phyloP scores from a whole-genome alignment of 1,284 basidiomycete genomes.

The Cryptococcus neoformans region DNA sequence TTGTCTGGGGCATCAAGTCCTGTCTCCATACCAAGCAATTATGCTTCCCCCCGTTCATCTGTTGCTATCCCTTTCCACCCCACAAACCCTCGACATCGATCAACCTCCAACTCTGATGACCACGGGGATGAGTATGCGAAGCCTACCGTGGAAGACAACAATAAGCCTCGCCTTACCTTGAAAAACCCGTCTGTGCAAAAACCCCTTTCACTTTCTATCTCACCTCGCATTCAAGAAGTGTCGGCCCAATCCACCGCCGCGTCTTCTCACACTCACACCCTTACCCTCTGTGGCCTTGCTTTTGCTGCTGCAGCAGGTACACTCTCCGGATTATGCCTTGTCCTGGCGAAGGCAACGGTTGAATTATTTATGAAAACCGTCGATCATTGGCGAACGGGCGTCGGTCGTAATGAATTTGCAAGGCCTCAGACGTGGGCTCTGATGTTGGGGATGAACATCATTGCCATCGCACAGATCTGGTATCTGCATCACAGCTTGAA shows the following conservation, averaged over 20 bases:
- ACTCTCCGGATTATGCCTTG: conserved; percentile 87
- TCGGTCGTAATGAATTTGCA: conserved; percentile 81
- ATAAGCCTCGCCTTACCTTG: neutral
- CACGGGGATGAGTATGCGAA: neutral
- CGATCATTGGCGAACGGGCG: conserved; percentile 45
- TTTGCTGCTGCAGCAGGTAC: conserved; percentile 89
- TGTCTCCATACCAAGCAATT: conserved; percentile 27
- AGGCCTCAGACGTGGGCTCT: conserved; percentile 43
- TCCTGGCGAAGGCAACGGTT: conserved; percentile 92
- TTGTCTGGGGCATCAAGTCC: neutral
- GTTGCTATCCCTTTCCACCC: conserved; percentile 34
- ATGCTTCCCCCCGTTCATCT: conserved; percentile 32
- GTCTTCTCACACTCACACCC: conserved; percentile 53
- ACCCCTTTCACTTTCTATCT: neutral
- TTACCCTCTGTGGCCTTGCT: conserved; percentile 72
- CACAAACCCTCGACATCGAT: conserved; percentile 13
- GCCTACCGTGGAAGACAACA: too few species aligned
- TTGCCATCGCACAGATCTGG: conserved; percentile 59
- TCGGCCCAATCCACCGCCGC: neutral
- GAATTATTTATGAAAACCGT: conserved; percentile 82
- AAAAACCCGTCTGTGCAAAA: neutral
- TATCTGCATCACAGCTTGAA: conserved; percentile 88
- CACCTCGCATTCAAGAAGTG: neutral
- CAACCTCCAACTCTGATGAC: neutral
- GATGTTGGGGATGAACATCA: conserved; percentile 35